Evolutionary conservation across 2,329 filamentous ascomycete genomes (phyloP), one percentile per base, ranked within the genome.

Genomic region (Claviceps sp.): DNA sequence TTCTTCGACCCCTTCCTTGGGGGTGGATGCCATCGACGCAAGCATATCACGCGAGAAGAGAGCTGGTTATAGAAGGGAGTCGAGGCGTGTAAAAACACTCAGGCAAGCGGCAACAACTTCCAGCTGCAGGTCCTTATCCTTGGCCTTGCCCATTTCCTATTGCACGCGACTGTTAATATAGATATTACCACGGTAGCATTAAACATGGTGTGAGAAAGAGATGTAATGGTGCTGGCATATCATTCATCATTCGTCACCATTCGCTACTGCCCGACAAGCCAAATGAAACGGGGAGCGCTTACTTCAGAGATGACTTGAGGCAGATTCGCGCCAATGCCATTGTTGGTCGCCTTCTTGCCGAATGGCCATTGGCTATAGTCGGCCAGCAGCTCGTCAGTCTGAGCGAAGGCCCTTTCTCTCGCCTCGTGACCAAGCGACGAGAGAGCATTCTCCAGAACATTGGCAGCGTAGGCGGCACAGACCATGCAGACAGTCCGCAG

Each of bases 281-380:
- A n/a, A 22, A 39, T 16, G 26, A 26, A 37, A 19, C 42, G 10
- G 14, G 11, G 5, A 16, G 5, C 34, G 24, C 72, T 55, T 60
- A 82, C 80, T 67, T 96, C 91, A 55, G 79, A 75, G 61, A 97
- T 84, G 34, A 89, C 82, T 67, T 93, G 86, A 47, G 89, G 87
- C 64, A 98, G 70, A 66, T 98, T 98, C 58, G 91, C 89, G 47
- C 89, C 93, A 52, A 97, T 89, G 37, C 89, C 89, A 58, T 89
- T 80, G 40, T 71, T 81, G 38, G 82, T 81, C 30, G 88, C 86
- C 70, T 90, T 86, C 71, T 84, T 85, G 50, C 84, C 89, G 72
- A 98, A 98, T 0, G 93, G 93, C 85, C 86, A 98, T 73, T 97
- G 93, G 62, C 89, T 95, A 70, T 96, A 98, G 66, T 97, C 91